A percentile compares a stretch with the other conserved stretches of the same genome.
Conservation (phyloP, 192 early-diverging fungal species). For the Rhizophagus clarus region DNA sequence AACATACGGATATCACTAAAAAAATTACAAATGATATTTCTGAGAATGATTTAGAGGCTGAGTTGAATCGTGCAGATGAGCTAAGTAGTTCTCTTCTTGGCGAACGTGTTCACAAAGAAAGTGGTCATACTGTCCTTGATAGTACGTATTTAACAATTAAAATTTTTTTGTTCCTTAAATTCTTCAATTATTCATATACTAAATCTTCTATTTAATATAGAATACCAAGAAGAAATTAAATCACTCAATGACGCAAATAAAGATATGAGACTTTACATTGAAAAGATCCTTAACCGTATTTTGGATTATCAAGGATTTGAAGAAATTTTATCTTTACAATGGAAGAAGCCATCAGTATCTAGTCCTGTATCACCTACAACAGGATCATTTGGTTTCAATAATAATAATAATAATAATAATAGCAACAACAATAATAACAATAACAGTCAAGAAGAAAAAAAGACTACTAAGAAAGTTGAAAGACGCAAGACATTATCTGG, state of each 20-base stretch:
- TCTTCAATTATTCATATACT: background rate
- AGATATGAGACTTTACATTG: constrained; percentile 70
- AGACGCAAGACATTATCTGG: constrained; percentile 21
- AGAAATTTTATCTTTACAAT: constrained; percentile 19
- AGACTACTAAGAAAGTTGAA: constrained; percentile 15
- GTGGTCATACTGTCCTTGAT: constrained; percentile 22
- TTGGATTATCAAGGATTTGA: constrained; percentile 44
- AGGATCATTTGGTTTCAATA: background rate
- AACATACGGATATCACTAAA: background rate
- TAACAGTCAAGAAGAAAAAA: background rate
- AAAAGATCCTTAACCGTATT: constrained; percentile 77
- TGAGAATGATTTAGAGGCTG: constrained; percentile 10
- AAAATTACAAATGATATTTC: background rate
- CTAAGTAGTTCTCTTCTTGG: background rate
- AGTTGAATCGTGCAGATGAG: constrained; percentile 9
- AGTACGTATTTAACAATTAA: constrained; percentile 24
- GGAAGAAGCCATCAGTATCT: background rate
- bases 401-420: background rate
- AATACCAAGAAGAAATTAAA: constrained; percentile 62
- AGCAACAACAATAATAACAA: background rate
- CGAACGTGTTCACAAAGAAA: constrained; percentile 30
- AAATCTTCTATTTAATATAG: constrained; percentile 23
- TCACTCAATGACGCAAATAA: constrained; percentile 67
- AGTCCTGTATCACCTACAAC: constrained; percentile 9
- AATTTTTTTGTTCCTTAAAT: too few relatives aligned